A percentile compares a stretch with the other conserved stretches of the same genome.
Conservation (phyloP, 257 asterid genomes). For the Coffea eugenioides region DNA sequence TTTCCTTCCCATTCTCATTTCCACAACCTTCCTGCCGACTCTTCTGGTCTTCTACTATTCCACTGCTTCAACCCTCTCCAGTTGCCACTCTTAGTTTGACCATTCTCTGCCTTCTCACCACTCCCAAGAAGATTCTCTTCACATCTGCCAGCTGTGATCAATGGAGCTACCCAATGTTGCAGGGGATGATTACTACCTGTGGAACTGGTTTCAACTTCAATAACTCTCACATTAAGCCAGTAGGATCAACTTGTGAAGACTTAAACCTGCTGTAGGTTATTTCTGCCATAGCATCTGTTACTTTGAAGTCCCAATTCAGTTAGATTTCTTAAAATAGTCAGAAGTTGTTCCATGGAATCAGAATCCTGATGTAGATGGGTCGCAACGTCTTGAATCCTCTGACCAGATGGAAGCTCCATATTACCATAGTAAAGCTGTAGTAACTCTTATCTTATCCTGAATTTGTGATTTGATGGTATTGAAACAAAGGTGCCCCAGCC, state of each 20-base stretch:
- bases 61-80: background rate
- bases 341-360: too few relatives aligned
- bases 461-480: too few relatives aligned
- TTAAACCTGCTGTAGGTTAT: background rate
- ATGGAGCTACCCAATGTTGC: background rate
- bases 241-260: background rate
- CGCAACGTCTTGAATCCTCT: too few relatives aligned
- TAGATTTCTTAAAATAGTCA: too few relatives aligned
- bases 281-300: background rate
- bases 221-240: background rate
- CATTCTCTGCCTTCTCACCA: background rate
- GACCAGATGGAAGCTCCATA: too few relatives aligned
- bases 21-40: background rate
- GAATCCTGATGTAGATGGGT: too few relatives aligned
- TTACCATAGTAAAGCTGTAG: too few relatives aligned
- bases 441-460: too few relatives aligned
- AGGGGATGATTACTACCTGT: background rate
- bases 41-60: background rate
- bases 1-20: background rate
- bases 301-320: too few relatives aligned
- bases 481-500: too few relatives aligned
- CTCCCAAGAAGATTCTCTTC: background rate
- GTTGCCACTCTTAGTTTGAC: background rate
- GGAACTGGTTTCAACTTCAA: background rate
- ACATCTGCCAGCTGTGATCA: background rate